A percentile compares a stretch with the other conserved stretches of the same genome.
These are phyloP conservation scores for Penicillium sp. DNA, from an alignment of 2,329 filamentous ascomycete species.

Conservation along the genomic window DNA sequence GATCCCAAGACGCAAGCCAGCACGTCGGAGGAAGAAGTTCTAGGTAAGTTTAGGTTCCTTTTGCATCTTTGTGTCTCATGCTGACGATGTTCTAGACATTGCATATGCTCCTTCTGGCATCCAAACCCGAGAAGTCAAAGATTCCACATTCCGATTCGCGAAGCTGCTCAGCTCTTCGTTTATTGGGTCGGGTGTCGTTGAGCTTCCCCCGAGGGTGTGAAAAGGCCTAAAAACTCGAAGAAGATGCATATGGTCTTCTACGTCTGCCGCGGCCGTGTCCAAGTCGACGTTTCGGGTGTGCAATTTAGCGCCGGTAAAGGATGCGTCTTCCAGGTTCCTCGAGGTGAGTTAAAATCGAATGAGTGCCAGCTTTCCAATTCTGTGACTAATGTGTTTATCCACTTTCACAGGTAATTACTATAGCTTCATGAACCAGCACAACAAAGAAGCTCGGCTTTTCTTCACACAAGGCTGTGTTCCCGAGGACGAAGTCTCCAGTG, in stretches of 20 bases:
- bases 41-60: conserved; percentile 28
- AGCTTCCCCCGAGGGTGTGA: conserved; percentile 78
- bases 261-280: conserved; percentile 74
- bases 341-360: conserved; percentile 59
- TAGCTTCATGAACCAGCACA: conserved; percentile 75
- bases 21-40: conserved; percentile 38
- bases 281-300: conserved; percentile 58
- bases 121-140: conserved; percentile 53
- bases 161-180: conserved; percentile 82
- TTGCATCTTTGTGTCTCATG: neutral
- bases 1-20: conserved; percentile 37
- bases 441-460: conserved; percentile 71
- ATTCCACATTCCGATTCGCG: conserved; percentile 75
- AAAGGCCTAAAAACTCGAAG: conserved; percentile 83
- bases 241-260: conserved; percentile 98
- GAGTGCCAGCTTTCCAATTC: neutral
- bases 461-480: conserved; percentile 81
- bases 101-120: conserved; percentile 57
- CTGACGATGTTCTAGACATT: conserved; percentile 45
- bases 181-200: conserved; percentile 84
- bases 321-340: conserved; percentile 88
- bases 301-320: conserved; percentile 78
- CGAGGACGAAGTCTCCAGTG: conserved; percentile 28
- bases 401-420: conserved; percentile 76
- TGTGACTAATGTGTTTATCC: neutral